phyloP scores from a whole-genome alignment of 2,329 filamentous ascomycete species.

The Aureobasidium subglaciale region DNA sequence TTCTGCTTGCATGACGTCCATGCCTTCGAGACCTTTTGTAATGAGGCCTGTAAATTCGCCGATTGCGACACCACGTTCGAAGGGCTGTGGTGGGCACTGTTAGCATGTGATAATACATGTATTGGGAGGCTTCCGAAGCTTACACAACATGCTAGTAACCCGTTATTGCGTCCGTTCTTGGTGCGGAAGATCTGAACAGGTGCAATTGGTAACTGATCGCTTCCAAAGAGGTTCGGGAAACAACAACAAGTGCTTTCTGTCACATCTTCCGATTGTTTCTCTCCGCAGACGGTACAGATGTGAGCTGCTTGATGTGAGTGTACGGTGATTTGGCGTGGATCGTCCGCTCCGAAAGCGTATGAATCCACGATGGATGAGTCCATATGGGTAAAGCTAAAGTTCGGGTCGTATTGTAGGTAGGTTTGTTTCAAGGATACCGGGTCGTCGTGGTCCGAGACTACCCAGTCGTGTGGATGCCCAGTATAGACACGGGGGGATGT shows the following conservation, averaged over 20 bases:
- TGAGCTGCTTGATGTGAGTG: slow-evolving; percentile 18
- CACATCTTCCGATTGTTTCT: slow-evolving; percentile 45
- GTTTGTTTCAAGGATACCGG: slow-evolving; percentile 41
- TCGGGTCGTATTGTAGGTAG: slow-evolving; percentile 41
- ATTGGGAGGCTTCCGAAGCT: no score
- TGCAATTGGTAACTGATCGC: slow-evolving; percentile 31
- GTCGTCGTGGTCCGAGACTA: slow-evolving; percentile 39
- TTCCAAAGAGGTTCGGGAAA: slow-evolving; percentile 47
- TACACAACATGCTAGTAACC: slow-evolving; percentile 38
- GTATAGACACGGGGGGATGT: slow-evolving; percentile 34
- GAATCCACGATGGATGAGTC: slow-evolving; percentile 46
- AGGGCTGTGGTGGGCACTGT: slow-evolving; percentile 24
- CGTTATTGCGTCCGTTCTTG: slow-evolving; percentile 48
- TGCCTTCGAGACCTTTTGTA: slow-evolving; percentile 44
- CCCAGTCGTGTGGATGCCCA: slow-evolving; percentile 48
- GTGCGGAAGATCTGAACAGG: slow-evolving; percentile 50
- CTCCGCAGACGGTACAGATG: slow-evolving; percentile 40
- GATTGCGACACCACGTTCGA: slow-evolving; percentile 47
- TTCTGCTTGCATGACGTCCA: slow-evolving; percentile 48
- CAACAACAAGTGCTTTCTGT: slow-evolving; percentile 45
- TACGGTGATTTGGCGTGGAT: slow-evolving; percentile 37
- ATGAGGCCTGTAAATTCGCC: slow-evolving; percentile 51
- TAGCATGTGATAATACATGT: no score
- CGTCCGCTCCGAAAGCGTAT: slow-evolving; percentile 42
- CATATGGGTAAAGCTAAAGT: slow-evolving; percentile 44